Base-by-base conservation (phyloP, 2,329 filamentous ascomycete species). In the Alternaria brassicae region DNA sequence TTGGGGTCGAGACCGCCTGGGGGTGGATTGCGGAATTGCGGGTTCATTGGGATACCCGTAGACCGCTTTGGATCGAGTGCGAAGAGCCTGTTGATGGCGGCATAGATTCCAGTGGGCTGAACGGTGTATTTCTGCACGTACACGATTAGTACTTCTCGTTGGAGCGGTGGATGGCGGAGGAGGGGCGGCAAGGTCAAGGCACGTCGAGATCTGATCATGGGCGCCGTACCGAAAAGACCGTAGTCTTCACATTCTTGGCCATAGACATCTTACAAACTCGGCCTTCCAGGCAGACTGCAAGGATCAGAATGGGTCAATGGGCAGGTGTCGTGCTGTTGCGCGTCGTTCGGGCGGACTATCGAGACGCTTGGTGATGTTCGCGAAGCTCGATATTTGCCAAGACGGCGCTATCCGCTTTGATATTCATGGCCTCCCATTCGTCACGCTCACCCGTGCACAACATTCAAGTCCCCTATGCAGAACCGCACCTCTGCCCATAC, bases 1-100 rank as follows among this genome's bases (percentile, higher is more conserved):
- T 85, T 81, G 34, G 92, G 91, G 72, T 92, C 88, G 72, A 87
- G 82, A 67, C 82, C 84, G 66, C 91, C 92, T 9, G 91, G 95
- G 49, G 93, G 81, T 60, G 95, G 95, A 81, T 91, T 90, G 71
- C 95, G 93, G 86, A 87, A 97, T 83, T 93, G 89, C 39, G 93
- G 89, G 85, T 98, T 98, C 73, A 99, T 83, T 45, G 95, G 95
- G 19, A 99, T 83, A 79, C 95, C 95, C 73, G 90, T 93, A 68
- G 93, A 97, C 67, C 95, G 93, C 74, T 91, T 88, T 34, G 93
- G 86, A 78, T 97, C 94, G 73, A 99, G 82, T 68, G 92, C 88
- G 68, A 97, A 80, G 70, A 89, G 77, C 69, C 88, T 87, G 78
- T 93, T 93, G 78, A 99, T 82, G 56, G 82, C 83, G 76, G 94